phyloP scores from a whole-genome alignment of 2,329 filamentous ascomycete species.

The Huntiella moniliformis region DNA sequence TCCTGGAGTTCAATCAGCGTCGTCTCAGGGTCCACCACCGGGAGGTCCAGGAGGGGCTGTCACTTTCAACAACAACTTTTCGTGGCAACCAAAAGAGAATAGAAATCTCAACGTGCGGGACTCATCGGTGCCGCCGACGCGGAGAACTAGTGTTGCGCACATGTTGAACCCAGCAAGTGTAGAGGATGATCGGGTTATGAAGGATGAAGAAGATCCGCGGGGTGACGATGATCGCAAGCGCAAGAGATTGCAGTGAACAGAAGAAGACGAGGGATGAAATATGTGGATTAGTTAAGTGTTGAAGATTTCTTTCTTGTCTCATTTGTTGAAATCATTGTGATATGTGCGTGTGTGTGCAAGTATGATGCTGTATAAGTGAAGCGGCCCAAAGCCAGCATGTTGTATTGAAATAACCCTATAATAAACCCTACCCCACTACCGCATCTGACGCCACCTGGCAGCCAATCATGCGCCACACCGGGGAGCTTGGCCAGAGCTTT shows the following conservation, averaged over 20 bases:
- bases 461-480: too few relatives aligned
- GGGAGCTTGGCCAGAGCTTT: not conserved
- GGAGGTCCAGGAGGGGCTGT: not conserved
- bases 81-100: slow-evolving; percentile 32
- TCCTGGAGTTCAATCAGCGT: slow-evolving; percentile 16
- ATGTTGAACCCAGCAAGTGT: slow-evolving; percentile 43
- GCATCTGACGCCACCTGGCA: too few relatives aligned
- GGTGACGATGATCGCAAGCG: slow-evolving; percentile 43
- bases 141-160: slow-evolving; percentile 42
- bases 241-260: slow-evolving; percentile 33
- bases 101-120: slow-evolving; percentile 34
- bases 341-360: too few relatives aligned
- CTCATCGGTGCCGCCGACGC: slow-evolving; percentile 35
- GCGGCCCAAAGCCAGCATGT: too few relatives aligned
- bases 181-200: slow-evolving; percentile 22
- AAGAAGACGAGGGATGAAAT: not conserved
- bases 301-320: too few relatives aligned
- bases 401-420: too few relatives aligned
- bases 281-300: too few relatives aligned
- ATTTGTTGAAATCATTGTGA: too few relatives aligned
- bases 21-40: too few relatives aligned
- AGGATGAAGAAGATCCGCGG: slow-evolving; percentile 34
- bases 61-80: slow-evolving; percentile 31
- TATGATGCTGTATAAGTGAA: too few relatives aligned
- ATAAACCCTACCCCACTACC: too few relatives aligned